These are phyloP conservation scores for Taiozyma sp. DNA, from an alignment of 1,139 yeast species.

Conservation along the genomic window DNA sequence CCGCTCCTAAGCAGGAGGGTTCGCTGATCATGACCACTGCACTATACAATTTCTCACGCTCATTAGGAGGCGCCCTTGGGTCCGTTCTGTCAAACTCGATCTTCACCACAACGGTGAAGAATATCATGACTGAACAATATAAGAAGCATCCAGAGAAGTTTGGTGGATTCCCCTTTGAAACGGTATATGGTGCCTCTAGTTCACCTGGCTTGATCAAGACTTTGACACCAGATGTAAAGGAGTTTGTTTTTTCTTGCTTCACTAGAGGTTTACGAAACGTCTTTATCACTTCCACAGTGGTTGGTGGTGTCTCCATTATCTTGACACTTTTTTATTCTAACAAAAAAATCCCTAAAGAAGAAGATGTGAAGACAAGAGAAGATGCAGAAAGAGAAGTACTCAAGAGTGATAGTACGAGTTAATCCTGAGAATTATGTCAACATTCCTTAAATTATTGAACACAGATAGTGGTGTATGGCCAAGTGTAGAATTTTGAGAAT, in stretches of 20 bases:
- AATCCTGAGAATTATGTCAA: no score
- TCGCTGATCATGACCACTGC: slow-evolving; percentile 45
- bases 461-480: no score
- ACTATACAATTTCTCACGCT: slow-evolving; percentile 39
- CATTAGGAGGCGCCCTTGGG: slow-evolving; percentile 44
- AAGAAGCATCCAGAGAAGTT: not conserved
- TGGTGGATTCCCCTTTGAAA: not conserved
- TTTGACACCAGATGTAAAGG: not conserved
- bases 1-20: slow-evolving; percentile 48
- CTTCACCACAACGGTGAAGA: slow-evolving; percentile 27
- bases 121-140: slow-evolving; percentile 4
- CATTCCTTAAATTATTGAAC: no score
- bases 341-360: slow-evolving; percentile 32
- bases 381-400: slow-evolving; percentile 4
- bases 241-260: slow-evolving; percentile 14
- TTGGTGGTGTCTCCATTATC: slow-evolving; percentile 26
- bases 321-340: slow-evolving; percentile 35
- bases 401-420: not conserved
- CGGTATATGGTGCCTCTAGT: not conserved
- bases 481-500: no score
- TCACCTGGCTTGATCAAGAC: slow-evolving; percentile 2
- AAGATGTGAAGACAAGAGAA: slow-evolving; percentile 10
- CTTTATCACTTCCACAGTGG: slow-evolving; percentile 11
- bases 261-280: slow-evolving; percentile 37
- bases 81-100: slow-evolving; percentile 42